A percentile compares a stretch with the other conserved stretches of the same genome.
Evolutionary conservation across 1,284 basidiomycete genomes (phyloP).

Genomic region (Papiliotrema nemorosa): DNA sequence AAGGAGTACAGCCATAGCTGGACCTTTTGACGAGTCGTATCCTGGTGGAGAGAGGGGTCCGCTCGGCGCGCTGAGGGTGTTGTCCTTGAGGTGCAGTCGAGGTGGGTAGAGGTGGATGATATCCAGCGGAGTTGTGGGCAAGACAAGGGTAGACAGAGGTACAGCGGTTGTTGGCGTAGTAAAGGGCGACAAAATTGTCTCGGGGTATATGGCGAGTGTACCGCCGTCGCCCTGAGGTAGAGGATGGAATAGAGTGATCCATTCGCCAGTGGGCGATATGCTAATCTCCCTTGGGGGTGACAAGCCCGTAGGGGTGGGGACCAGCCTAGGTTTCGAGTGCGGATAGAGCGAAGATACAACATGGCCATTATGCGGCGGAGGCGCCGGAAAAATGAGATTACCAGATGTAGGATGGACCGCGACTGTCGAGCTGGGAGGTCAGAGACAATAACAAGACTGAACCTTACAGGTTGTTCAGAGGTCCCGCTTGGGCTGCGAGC

Average conservation of each 20-base stretch:
- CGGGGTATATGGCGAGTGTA: conserved; percentile 27
- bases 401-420: conserved; percentile 15
- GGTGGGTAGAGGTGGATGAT: conserved; percentile 32
- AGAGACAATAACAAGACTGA: background rate
- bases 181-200: conserved; percentile 21
- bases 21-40: conserved; percentile 21
- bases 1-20: conserved; percentile 28
- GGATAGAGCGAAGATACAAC: conserved; percentile 15
- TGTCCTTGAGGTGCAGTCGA: conserved; percentile 16
- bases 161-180: conserved; percentile 11
- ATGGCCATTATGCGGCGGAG: conserved; percentile 9
- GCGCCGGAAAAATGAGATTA: conserved; percentile 15
- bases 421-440: background rate
- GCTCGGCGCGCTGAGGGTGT: conserved; percentile 14
- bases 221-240: conserved; percentile 13
- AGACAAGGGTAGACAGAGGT: conserved; percentile 23
- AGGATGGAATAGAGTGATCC: conserved; percentile 32
- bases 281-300: conserved; percentile 18
- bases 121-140: conserved; percentile 23
- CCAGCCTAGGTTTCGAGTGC: conserved; percentile 14
- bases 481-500: background rate
- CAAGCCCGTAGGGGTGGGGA: conserved; percentile 22
- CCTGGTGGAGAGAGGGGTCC: conserved; percentile 28
- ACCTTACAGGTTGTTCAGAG: background rate
- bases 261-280: conserved; percentile 34